Conservation (phyloP, 2,329 filamentous ascomycete species). For the Trichoderma polysporum region DNA sequence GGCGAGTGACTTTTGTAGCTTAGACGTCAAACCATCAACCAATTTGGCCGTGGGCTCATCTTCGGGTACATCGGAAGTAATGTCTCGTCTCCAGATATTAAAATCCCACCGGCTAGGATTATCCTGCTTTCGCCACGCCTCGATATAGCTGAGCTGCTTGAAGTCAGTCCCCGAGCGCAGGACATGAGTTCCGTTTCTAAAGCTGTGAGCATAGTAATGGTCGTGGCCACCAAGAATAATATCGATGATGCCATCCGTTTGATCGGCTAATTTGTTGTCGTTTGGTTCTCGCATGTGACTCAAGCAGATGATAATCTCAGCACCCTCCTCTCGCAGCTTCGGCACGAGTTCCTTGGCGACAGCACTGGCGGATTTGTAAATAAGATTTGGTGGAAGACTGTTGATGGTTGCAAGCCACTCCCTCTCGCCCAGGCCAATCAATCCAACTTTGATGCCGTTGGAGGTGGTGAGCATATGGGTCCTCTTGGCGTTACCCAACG, state of each 20-base stretch:
- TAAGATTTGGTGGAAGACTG: conserved; percentile 74
- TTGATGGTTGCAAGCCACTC: conserved; percentile 93
- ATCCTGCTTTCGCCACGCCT: conserved; percentile 61
- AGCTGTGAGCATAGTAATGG: conserved; percentile 77
- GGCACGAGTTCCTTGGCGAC: conserved; percentile 77
- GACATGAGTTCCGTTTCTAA: conserved; percentile 78
- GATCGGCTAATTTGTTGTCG: conserved; percentile 78
- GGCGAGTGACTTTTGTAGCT: conserved; percentile 72
- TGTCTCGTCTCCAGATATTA: conserved; percentile 71
- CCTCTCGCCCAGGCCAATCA: conserved; percentile 81
- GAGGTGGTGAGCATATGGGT: conserved; percentile 76
- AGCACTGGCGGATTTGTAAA: conserved; percentile 75
- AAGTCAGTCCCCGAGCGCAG: conserved; percentile 89
- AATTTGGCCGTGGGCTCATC: conserved; percentile 61
- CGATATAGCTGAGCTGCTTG: conserved; percentile 86
- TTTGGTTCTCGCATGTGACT: conserved; percentile 88
- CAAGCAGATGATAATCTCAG: conserved; percentile 78
- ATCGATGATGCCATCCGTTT: conserved; percentile 73
- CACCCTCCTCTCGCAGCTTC: conserved; percentile 69
- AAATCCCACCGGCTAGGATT: conserved; percentile 66
- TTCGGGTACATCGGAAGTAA: conserved; percentile 66
- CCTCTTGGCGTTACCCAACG: conserved; percentile 72
- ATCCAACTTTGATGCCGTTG: conserved; percentile 81
- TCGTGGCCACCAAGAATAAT: conserved; percentile 88
- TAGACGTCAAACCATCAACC: conserved; percentile 68